These are phyloP conservation scores for Rhizophora apiculata DNA, from an alignment of 345 rosid genomes.

Conservation along the genomic window DNA sequence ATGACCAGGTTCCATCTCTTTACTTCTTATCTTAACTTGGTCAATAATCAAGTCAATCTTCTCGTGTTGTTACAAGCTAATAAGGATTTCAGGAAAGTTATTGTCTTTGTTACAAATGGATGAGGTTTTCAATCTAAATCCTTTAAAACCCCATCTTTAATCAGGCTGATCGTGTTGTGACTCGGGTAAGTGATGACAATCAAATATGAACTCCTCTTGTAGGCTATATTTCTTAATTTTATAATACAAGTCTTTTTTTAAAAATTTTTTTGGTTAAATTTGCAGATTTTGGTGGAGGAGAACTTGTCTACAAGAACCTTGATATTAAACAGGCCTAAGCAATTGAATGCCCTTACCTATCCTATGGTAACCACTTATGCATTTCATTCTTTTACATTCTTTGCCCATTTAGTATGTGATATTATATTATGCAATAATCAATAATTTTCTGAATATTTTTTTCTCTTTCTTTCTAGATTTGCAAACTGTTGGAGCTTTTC, in stretches of 20 bases:
- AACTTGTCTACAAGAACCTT: slow-evolving; percentile 43
- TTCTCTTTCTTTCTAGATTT: slow-evolving; percentile 33
- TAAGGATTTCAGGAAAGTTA: too few relatives aligned
- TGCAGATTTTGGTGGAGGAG: slow-evolving; percentile 61
- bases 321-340: slow-evolving; percentile 63
- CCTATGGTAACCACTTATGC: slow-evolving; percentile 42
- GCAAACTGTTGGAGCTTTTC: slow-evolving; percentile 56
- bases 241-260: neutral
- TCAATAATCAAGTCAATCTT: too few relatives aligned
- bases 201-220: neutral
- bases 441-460: neutral
- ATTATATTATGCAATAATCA: neutral
- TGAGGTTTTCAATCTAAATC: too few relatives aligned
- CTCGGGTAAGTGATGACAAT: too few relatives aligned
- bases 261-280: neutral
- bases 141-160: too few relatives aligned
- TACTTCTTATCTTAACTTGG: neutral
- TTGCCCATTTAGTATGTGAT: neutral
- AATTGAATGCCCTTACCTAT: slow-evolving; percentile 59
- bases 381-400: too few relatives aligned
- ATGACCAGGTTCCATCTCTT: neutral
- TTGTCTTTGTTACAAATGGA: too few relatives aligned
- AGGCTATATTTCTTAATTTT: neutral
- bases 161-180: too few relatives aligned
- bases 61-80: neutral